phyloP scores from a whole-genome alignment of 2,329 filamentous ascomycete species.

The Phialemonium atrogriseum region DNA sequence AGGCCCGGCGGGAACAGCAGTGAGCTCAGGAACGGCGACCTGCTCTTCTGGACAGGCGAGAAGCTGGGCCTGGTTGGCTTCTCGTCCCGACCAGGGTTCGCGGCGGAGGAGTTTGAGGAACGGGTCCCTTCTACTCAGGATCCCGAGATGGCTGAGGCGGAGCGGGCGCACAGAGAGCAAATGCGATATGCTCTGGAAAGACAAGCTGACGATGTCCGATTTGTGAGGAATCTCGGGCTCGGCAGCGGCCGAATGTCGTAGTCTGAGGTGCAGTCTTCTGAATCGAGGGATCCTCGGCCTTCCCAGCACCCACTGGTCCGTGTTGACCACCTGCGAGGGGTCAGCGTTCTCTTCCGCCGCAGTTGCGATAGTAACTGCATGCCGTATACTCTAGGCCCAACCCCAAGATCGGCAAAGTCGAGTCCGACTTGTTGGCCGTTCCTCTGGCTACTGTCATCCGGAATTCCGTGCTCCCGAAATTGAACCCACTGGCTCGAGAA shows the following conservation, averaged over 20 bases:
- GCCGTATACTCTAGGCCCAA: too few relatives aligned
- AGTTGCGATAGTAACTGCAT: too few relatives aligned
- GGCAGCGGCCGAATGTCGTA: constrained; percentile 19
- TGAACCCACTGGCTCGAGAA: too few relatives aligned
- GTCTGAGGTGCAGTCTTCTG: too few relatives aligned
- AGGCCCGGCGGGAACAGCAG: constrained; percentile 17
- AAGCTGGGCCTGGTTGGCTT: constrained; percentile 66
- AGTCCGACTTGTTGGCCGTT: too few relatives aligned
- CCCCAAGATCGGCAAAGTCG: too few relatives aligned
- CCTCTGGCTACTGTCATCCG: too few relatives aligned
- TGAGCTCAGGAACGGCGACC: constrained; percentile 50
- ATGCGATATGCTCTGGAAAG: constrained; percentile 69
- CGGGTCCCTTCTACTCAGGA: constrained; percentile 30
- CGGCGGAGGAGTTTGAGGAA: constrained; percentile 42
- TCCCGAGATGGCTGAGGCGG: constrained; percentile 42
- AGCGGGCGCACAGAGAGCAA: constrained; percentile 47
- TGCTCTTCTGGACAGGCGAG: constrained; percentile 85
- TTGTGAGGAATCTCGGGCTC: constrained; percentile 58
- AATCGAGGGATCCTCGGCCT: too few relatives aligned
- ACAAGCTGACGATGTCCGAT: constrained; percentile 72
- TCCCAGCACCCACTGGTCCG: too few relatives aligned
- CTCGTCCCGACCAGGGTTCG: constrained; percentile 41
- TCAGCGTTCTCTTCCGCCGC: too few relatives aligned
- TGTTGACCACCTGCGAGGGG: too few relatives aligned
- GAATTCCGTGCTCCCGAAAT: too few relatives aligned